Evolutionary conservation across 129 eudicot species (phyloP), one percentile per base, ranked within the genome.

Genomic region (Erigeron canadensis): DNA sequence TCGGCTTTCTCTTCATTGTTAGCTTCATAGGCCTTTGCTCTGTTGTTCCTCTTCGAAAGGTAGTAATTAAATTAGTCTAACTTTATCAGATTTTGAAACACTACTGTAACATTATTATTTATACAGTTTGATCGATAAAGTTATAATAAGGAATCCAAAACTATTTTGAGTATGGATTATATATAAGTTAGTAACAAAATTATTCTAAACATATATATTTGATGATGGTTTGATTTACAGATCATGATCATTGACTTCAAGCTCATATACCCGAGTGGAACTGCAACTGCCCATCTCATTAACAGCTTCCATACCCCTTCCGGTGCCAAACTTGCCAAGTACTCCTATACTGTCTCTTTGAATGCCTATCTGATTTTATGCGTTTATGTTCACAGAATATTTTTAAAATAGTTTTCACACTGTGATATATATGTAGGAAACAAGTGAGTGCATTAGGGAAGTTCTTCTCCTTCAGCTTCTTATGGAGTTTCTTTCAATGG

Each of bases 21-120:
- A 90, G 96, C 75, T 90, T 90, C 53, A 69, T 83, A 39, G 96
- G 94, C 9, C 81, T 90, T 2, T 90, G 80, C 83, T 81, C 95
- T 4, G 81, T 90, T 0, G 85, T 87, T 21, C 90, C 94, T 23
- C 78, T 90, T 2, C 59, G 96, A 16, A 87, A 87, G 96, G 96
- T 89, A 77, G 0, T 7, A 34, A n/a, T n/a, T n/a, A n/a, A 11
- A 19, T 12, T 5, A 43, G 42, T 48, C 55, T 17, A 28, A 53
- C 40, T 9, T 12, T 28, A 28, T 28, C 3, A 28, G 34, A 1
- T 28, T 28, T 28, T 28, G 18, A 48, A 48, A 12, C 17, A 15
- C 5, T 48, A 48, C 5, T 48, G 8, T 12, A 48, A 48, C 18
- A 48, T 12, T 12, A 48, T 12, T 12, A 46, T 46, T 12, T 46